These are phyloP conservation scores for Nannizziopsis barbatae DNA, from an alignment of 2,329 filamentous ascomycete genomes.

Conservation along the genomic window DNA sequence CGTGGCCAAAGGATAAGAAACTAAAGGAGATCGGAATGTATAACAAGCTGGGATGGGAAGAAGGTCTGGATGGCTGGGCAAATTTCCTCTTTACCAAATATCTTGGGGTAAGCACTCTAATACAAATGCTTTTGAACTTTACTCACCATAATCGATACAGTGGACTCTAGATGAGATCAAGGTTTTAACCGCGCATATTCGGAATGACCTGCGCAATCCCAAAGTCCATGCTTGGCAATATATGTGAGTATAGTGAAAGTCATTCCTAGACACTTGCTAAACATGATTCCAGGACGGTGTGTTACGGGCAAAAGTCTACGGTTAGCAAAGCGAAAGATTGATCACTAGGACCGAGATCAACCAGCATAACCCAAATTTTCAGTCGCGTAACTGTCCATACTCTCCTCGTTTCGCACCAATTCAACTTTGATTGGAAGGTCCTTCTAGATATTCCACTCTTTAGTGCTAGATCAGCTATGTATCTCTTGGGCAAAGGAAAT, in stretches of 20 bases:
- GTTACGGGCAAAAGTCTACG: slow-evolving; percentile 8
- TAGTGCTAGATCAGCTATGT: too few species aligned
- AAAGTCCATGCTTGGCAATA: slow-evolving; percentile 7
- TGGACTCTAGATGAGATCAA: slow-evolving; percentile 6
- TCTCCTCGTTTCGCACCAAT: too few species aligned
- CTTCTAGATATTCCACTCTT: too few species aligned
- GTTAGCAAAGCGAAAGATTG: neutral
- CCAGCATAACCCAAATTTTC: too few species aligned
- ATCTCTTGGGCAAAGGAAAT: too few species aligned
- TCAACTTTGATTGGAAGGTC: too few species aligned
- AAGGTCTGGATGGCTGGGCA: slow-evolving; percentile 11
- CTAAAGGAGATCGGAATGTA: slow-evolving; percentile 39
- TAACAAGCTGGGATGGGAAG: slow-evolving; percentile 9
- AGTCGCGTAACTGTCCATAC: too few species aligned
- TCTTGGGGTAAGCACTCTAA: slow-evolving; percentile 5
- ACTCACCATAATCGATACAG: neutral
- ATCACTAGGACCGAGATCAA: neutral
- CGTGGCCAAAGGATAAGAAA: slow-evolving; percentile 40
- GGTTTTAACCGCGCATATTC: slow-evolving; percentile 4
- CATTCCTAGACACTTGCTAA: neutral
- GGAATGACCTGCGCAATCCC: slow-evolving; percentile 7
- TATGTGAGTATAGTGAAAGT: neutral
- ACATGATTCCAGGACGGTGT: slow-evolving; percentile 2
- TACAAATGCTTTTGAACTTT: neutral
- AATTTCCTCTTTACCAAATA: slow-evolving; percentile 10